phyloP scores from a whole-genome alignment of 768 basidiomycete species.

The Daedaleopsis sinensis region DNA sequence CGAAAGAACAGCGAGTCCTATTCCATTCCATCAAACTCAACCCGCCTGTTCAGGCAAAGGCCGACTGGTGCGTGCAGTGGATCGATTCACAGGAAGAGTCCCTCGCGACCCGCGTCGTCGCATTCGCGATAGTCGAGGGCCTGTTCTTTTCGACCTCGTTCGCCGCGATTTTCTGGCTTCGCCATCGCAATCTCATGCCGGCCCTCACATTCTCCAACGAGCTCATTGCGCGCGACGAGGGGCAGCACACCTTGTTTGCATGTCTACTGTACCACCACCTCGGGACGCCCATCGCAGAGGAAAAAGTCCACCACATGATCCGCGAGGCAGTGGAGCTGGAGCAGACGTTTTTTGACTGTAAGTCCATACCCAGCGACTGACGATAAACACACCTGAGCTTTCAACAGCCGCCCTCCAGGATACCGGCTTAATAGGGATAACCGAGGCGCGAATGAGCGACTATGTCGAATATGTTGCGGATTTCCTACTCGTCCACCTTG shows the following conservation, averaged over 20 bases:
- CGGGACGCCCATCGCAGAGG: conserved; percentile 37
- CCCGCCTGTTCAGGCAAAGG: conserved; percentile 52
- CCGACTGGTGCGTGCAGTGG: conserved; percentile 56
- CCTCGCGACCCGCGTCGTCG: conserved; percentile 52
- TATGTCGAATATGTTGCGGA: conserved; percentile 39
- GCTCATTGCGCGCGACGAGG: conserved; percentile 59
- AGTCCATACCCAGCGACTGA: conserved; percentile 41
- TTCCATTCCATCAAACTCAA: conserved; percentile 53
- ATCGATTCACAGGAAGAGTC: conserved; percentile 45
- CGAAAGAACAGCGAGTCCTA: conserved; percentile 46
- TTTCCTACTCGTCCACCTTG: not conserved
- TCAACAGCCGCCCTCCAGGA: not conserved
- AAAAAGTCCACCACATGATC: conserved; percentile 45
- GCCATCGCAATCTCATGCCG: conserved; percentile 59
- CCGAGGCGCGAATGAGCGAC: conserved; percentile 54
- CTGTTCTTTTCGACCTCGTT: conserved; percentile 59
- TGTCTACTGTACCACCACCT: conserved; percentile 58
- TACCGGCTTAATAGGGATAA: conserved; percentile 22
- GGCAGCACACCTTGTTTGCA: conserved; percentile 58
- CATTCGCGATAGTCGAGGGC: conserved; percentile 54
- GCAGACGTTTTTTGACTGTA: conserved; percentile 46
- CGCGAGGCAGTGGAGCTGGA: conserved; percentile 49
- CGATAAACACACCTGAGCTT: conserved; percentile 39
- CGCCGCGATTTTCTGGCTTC: conserved; percentile 56
- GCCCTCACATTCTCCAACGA: conserved; percentile 63